phyloP scores from a whole-genome alignment of 768 basidiomycete species.

The Amanita inopinata region DNA sequence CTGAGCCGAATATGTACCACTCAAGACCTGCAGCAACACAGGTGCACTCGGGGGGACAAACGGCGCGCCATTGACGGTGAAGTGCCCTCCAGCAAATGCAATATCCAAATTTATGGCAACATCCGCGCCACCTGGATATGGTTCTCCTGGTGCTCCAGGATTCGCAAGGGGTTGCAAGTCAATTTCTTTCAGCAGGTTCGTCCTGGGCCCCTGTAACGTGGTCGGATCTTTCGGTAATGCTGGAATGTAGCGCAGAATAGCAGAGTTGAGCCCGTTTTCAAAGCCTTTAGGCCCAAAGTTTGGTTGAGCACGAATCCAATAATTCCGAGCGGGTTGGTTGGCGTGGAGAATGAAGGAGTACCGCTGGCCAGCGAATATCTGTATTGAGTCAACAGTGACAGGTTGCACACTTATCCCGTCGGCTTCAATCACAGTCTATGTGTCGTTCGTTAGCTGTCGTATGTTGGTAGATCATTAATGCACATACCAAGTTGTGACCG shows the following conservation, averaged over 20 bases:
- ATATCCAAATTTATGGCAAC: slow-evolving; percentile 23
- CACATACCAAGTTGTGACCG: slow-evolving; percentile 22
- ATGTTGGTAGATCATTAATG: background rate
- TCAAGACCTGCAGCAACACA: slow-evolving; percentile 40
- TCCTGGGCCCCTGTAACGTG: slow-evolving; percentile 10
- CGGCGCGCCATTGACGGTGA: slow-evolving; percentile 18
- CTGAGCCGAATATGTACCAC: slow-evolving; percentile 29
- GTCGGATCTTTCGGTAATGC: slow-evolving; percentile 34
- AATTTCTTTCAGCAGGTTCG: slow-evolving; percentile 22
- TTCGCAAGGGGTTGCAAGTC: slow-evolving; percentile 23
- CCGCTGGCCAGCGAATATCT: slow-evolving; percentile 31
- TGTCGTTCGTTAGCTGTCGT: background rate
- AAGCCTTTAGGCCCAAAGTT: slow-evolving; percentile 19
- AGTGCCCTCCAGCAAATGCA: slow-evolving; percentile 15
- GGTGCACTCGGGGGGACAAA: slow-evolving; percentile 31
- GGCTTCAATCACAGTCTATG: slow-evolving; percentile 28
- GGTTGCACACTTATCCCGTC: slow-evolving; percentile 24
- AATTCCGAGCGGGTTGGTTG: slow-evolving; percentile 33
- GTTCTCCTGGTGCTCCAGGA: slow-evolving; percentile 28
- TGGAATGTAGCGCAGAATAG: slow-evolving; percentile 38
- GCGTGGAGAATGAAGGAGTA: slow-evolving; percentile 37
- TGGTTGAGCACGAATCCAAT: slow-evolving; percentile 41
- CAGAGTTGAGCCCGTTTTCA: slow-evolving; percentile 29
- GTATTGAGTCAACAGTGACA: slow-evolving; percentile 27
- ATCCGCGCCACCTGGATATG: slow-evolving; percentile 29